These are phyloP conservation scores for Verticillium alfalfae DNA, from an alignment of 2,329 filamentous ascomycete species.

Conservation along the genomic window DNA sequence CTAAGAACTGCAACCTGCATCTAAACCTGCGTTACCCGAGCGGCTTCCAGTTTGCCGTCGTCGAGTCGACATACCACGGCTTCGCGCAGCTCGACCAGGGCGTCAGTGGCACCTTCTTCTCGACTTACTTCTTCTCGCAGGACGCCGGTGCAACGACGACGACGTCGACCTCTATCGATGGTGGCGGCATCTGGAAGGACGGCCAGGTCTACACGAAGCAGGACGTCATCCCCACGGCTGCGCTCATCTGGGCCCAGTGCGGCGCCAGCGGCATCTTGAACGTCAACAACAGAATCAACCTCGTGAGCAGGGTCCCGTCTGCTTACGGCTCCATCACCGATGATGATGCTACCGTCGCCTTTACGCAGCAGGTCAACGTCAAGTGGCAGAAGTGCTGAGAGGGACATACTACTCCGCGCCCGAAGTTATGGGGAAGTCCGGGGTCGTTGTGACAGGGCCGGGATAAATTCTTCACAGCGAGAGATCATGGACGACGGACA, in stretches of 20 bases:
- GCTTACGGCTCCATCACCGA: constrained; percentile 29
- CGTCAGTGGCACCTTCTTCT: constrained; percentile 37
- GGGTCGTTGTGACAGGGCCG: too few species aligned
- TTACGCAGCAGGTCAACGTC: constrained; percentile 31
- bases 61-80: constrained; percentile 43
- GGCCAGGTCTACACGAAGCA: constrained; percentile 42
- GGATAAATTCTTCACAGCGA: neutral
- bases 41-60: constrained; percentile 39
- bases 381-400: constrained; percentile 19
- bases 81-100: constrained; percentile 39
- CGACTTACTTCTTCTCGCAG: constrained; percentile 42
- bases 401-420: too few species aligned
- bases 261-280: constrained; percentile 38
- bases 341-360: constrained; percentile 31
- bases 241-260: constrained; percentile 38
- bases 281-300: constrained; percentile 31
- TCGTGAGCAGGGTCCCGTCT: constrained; percentile 21
- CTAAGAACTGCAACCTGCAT: constrained; percentile 44
- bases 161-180: constrained; percentile 34
- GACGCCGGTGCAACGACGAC: constrained; percentile 36
- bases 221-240: constrained; percentile 36
- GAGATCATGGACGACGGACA: neutral
- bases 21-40: constrained; percentile 39
- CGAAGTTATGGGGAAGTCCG: too few species aligned
- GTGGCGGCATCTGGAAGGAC: constrained; percentile 32